phyloP scores from a whole-genome alignment of 2,329 filamentous ascomycete species.

The Aspergillus sp. region DNA sequence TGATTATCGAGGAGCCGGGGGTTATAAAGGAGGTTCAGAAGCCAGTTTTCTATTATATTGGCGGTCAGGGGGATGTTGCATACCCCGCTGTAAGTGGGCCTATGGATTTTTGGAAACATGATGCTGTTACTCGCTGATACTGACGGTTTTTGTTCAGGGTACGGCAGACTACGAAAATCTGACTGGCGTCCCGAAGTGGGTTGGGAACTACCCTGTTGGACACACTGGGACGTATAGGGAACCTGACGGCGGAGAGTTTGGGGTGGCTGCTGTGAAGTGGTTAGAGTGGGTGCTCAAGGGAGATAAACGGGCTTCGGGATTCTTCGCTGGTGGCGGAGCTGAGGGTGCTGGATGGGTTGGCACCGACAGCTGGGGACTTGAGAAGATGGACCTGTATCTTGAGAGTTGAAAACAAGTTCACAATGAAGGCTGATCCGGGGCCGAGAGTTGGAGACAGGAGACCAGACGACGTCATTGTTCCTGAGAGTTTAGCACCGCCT shows the following conservation, averaged over 20 bases:
- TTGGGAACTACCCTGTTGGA: conserved; percentile 9
- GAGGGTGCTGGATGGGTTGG: conserved; percentile 4
- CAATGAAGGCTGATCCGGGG: background rate
- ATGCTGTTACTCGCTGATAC: background rate
- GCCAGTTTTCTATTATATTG: conserved; percentile 9
- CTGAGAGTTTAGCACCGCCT: conserved; percentile 3
- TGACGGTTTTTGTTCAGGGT: background rate
- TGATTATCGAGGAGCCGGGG: background rate
- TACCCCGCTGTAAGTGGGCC: conserved; percentile 7
- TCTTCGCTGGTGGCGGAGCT: conserved; percentile 1
- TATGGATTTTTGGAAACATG: too few species aligned
- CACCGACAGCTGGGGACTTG: background rate
- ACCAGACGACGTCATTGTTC: background rate
- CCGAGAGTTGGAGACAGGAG: background rate
- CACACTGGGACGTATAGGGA: conserved; percentile 6
- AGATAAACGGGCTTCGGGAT: background rate
- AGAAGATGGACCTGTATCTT: background rate
- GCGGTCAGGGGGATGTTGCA: conserved; percentile 6
- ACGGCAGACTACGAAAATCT: conserved; percentile 1
- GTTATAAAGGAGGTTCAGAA: conserved; percentile 6
- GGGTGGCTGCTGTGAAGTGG: conserved; percentile 5
- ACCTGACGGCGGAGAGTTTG: conserved; percentile 6
- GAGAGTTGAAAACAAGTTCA: too few species aligned
- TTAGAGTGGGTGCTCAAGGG: conserved; percentile 2
- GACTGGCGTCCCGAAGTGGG: conserved; percentile 4